phyloP scores from a whole-genome alignment of 371 early-diverging fungal genomes.

The Mucor ambiguus region DNA sequence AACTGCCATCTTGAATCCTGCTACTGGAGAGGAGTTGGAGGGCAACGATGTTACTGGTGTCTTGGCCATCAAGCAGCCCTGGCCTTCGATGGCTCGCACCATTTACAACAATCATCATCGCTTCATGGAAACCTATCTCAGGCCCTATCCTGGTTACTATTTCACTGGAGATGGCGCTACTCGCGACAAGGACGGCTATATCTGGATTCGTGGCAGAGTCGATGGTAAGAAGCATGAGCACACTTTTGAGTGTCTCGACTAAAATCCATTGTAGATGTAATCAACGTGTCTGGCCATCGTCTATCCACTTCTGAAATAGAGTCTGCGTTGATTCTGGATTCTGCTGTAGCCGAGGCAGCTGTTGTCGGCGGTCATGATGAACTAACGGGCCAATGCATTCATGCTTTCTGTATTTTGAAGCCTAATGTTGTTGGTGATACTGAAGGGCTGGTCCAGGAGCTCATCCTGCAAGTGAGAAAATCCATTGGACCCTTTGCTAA shows the following conservation, averaged over 20 bases:
- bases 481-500: slow-evolving; percentile 95
- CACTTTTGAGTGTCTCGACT: too few relatives aligned
- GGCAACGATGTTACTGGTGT: slow-evolving; percentile 91
- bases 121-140: slow-evolving; percentile 90
- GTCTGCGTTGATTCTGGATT: slow-evolving; percentile 79
- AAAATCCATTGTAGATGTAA: slow-evolving; percentile 66
- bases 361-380: slow-evolving; percentile 93
- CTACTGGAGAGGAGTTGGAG: slow-evolving; percentile 73
- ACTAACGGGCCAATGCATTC: slow-evolving; percentile 88
- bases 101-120: slow-evolving; percentile 90
- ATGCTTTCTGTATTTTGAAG: slow-evolving; percentile 76
- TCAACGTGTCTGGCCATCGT: slow-evolving; percentile 98
- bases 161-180: slow-evolving; percentile 90
- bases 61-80: slow-evolving; percentile 83
- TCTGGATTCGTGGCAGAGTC: slow-evolving; percentile 69
- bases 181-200: slow-evolving; percentile 89
- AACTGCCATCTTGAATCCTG: slow-evolving; percentile 81
- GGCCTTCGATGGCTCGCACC: slow-evolving; percentile 97
- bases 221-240: slow-evolving; percentile 8
- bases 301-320: slow-evolving; percentile 96
- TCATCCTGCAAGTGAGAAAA: slow-evolving; percentile 80
- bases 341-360: slow-evolving; percentile 90
- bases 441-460: slow-evolving; percentile 58
- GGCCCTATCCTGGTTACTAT: slow-evolving; percentile 85
- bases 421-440: slow-evolving; percentile 39